Evolutionary conservation across 805 yeast species (phyloP).

Genomic region (Wickerhamomyces sydowiorum): DNA sequence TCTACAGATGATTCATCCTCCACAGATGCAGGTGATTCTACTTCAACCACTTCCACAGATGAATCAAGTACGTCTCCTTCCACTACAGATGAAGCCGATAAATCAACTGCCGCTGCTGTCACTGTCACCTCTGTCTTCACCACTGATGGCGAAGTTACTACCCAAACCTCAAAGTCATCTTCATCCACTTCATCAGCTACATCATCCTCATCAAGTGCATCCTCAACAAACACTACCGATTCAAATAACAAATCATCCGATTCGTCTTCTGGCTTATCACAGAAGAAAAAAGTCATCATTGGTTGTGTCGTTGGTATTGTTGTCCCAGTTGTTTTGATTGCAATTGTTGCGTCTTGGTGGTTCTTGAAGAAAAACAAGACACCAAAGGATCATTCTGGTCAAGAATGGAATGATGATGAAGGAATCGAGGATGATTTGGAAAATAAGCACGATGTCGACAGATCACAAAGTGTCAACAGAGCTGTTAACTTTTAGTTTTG

Average conservation of each 20-base stretch:
- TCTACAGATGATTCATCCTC: conserved; percentile 9
- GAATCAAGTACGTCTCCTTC: conserved; percentile 7
- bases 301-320: conserved; percentile 74
- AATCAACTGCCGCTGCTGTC: conserved; percentile 24
- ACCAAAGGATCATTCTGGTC: conserved; percentile 18
- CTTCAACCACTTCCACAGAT: conserved; percentile 4
- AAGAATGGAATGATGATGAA: conserved; percentile 15
- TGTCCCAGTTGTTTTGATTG: conserved; percentile 42
- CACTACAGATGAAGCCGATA: conserved; percentile 3
- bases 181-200: conserved; percentile 22
- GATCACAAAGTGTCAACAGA: neutral
- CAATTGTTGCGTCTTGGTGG: conserved; percentile 9
- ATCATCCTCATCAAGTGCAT: conserved; percentile 10
- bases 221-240: neutral
- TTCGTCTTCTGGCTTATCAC: conserved; percentile 35
- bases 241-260: neutral
- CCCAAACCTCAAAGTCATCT: conserved; percentile 4
- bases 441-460: neutral
- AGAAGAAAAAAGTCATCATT: conserved; percentile 47
- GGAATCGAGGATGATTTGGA: neutral
- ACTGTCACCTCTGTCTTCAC: conserved; percentile 28
- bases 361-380: conserved; percentile 12
- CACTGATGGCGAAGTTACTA: conserved; percentile 25
- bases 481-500: neutral
- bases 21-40: conserved; percentile 5